phyloP scores from a whole-genome alignment of 2,329 filamentous ascomycete genomes.

The Arthrobotrys iridis region DNA sequence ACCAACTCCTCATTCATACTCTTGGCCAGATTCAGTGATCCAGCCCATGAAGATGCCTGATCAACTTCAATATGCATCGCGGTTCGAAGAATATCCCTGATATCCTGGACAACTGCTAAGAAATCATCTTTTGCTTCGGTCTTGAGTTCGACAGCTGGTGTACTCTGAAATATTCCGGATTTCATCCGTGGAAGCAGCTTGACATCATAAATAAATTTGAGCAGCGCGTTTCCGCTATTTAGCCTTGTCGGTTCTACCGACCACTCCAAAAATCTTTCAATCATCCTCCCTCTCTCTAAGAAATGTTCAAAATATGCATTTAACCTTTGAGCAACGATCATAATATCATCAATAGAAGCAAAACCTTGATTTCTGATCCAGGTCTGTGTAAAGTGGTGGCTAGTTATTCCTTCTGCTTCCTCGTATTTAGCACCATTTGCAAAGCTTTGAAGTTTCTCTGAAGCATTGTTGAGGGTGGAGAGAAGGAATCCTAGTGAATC shows the following conservation, averaged over 20 bases:
- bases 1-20: background rate
- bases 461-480: background rate
- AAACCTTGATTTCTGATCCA: background rate
- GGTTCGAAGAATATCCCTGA: background rate
- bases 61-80: background rate
- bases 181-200: background rate
- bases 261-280: background rate
- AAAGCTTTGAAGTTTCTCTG: background rate
- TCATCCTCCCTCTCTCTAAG: background rate
- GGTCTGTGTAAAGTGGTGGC: background rate
- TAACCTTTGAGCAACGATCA: background rate
- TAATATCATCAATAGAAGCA: background rate
- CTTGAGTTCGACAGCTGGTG: background rate
- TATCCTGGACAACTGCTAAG: background rate
- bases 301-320: background rate
- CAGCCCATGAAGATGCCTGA: background rate
- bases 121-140: background rate
- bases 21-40: background rate
- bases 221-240: background rate
- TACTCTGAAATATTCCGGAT: background rate
- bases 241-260: background rate
- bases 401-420: too few relatives aligned
- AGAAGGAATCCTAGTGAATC: background rate
- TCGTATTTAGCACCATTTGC: background rate
- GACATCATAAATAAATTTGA: background rate